These are phyloP conservation scores for Elsinoe perseae DNA, from an alignment of 2,329 filamentous ascomycete genomes.

Conservation along the genomic window DNA sequence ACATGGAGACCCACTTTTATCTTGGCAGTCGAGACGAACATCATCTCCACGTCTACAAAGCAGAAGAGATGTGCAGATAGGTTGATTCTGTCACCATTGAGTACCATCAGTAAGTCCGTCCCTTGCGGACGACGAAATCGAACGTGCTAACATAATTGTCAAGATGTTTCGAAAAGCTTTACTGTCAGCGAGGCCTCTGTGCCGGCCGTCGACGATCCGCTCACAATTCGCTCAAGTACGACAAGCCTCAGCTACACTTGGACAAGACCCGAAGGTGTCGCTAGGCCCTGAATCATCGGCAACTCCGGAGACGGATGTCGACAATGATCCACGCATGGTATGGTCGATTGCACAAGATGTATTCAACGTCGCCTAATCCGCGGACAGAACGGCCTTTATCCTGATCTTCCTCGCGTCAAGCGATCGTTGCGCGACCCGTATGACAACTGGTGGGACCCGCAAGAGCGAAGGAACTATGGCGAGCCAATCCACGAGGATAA, in stretches of 20 bases:
- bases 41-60: background rate
- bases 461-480: slow-evolving; percentile 93
- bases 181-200: slow-evolving; percentile 34
- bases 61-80: background rate
- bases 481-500: slow-evolving; percentile 96
- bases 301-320: slow-evolving; percentile 25
- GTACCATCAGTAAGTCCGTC: background rate
- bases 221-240: slow-evolving; percentile 29
- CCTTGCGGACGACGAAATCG: background rate
- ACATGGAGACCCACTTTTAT: background rate
- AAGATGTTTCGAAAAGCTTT: slow-evolving; percentile 38
- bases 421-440: slow-evolving; percentile 89
- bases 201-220: slow-evolving; percentile 27
- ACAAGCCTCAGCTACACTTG: slow-evolving; percentile 23
- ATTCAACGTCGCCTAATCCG: background rate
- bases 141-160: background rate
- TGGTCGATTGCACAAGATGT: slow-evolving; percentile 26
- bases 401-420: slow-evolving; percentile 72
- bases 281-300: background rate
- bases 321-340: slow-evolving; percentile 53
- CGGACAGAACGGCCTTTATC: slow-evolving; percentile 72
- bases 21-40: background rate
- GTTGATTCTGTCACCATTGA: background rate
- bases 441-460: slow-evolving; percentile 92
- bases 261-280: slow-evolving; percentile 1